Percentiles rank a stretch among this genome's conserved stretches.
These are phyloP conservation scores for Plasmodium gallinaceum DNA, from an alignment of 169 alveolate species.

Conservation along the genomic window DNA sequence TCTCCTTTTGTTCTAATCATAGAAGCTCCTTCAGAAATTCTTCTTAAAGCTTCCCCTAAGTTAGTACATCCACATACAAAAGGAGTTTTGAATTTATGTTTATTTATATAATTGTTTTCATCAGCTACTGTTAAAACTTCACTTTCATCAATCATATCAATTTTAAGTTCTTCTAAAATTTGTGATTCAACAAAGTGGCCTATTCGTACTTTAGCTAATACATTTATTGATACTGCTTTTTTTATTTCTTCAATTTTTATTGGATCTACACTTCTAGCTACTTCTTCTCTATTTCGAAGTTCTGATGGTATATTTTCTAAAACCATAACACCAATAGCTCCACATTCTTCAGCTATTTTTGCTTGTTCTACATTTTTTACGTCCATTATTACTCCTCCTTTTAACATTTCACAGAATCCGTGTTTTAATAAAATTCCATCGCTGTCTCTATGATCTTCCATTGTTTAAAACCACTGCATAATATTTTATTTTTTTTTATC, in stretches of 20 bases:
- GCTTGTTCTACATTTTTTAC: slow-evolving; percentile 87
- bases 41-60: slow-evolving; percentile 88
- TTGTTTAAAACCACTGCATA: background rate
- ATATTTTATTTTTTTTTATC: background rate
- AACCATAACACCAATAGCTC: slow-evolving; percentile 89
- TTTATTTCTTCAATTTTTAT: slow-evolving; percentile 84
- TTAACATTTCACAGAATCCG: slow-evolving; percentile 82
- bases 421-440: slow-evolving; percentile 74
- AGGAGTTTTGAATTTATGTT: slow-evolving; percentile 84
- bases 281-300: slow-evolving; percentile 82
- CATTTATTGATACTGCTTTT: slow-evolving; percentile 83
- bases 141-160: slow-evolving; percentile 87
- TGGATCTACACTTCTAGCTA: slow-evolving; percentile 88
- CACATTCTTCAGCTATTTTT: slow-evolving; percentile 86
- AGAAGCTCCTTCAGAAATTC: slow-evolving; percentile 87
- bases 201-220: slow-evolving; percentile 87
- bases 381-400: slow-evolving; percentile 89
- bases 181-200: slow-evolving; percentile 89
- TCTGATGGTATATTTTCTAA: slow-evolving; percentile 88
- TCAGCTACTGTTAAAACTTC: slow-evolving; percentile 89
- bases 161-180: slow-evolving; percentile 80
- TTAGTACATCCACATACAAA: slow-evolving; percentile 88
- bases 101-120: slow-evolving; percentile 82
- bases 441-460: slow-evolving; percentile 43
- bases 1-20: slow-evolving; percentile 89